Evolutionary conservation across 495 filamentous ascomycete species (phyloP).

Genomic region (Hypomontagnella submonticulosa): DNA sequence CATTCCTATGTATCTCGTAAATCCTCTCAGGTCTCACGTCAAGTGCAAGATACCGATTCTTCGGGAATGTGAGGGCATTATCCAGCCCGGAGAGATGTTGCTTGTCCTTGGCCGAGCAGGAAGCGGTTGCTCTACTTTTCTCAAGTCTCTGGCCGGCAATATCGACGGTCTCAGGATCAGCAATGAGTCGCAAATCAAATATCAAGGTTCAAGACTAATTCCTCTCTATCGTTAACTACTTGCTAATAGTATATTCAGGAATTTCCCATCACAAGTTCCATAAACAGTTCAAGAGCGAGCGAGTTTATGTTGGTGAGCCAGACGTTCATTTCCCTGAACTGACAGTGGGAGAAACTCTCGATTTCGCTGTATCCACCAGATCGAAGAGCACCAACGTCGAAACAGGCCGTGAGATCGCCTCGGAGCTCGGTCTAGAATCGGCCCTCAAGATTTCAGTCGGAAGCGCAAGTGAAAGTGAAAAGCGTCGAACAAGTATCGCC

Average conservation of each 20-base stretch:
- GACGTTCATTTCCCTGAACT: slow-evolving; percentile 72
- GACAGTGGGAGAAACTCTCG: slow-evolving; percentile 69
- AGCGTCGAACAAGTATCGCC: slow-evolving; percentile 60
- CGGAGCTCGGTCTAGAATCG: slow-evolving; percentile 78
- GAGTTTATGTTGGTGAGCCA: slow-evolving; percentile 69
- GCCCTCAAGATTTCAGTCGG: slow-evolving; percentile 82
- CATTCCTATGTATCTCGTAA: too few relatives aligned
- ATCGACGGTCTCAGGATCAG: slow-evolving; percentile 58
- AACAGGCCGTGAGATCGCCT: slow-evolving; percentile 56
- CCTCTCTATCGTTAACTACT: slow-evolving; percentile 12
- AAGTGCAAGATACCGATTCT: neutral
- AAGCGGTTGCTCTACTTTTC: slow-evolving; percentile 75
- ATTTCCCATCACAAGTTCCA: slow-evolving; percentile 59
- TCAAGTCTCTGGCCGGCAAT: slow-evolving; percentile 75
- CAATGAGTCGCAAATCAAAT: slow-evolving; percentile 58
- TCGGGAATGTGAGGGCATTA: slow-evolving; percentile 1
- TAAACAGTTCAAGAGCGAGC: slow-evolving; percentile 66
- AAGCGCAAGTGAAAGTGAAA: slow-evolving; percentile 71
- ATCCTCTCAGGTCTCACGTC: too few relatives aligned
- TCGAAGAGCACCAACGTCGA: slow-evolving; percentile 45
- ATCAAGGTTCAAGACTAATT: slow-evolving; percentile 47
- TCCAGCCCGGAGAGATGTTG: slow-evolving; percentile 79
- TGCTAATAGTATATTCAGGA: slow-evolving; percentile 42
- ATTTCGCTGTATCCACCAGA: slow-evolving; percentile 58
- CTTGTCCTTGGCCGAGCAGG: slow-evolving; percentile 79